phyloP scores from a whole-genome alignment of 805 yeast genomes.

The Cyberlindnera galapagoensis region DNA sequence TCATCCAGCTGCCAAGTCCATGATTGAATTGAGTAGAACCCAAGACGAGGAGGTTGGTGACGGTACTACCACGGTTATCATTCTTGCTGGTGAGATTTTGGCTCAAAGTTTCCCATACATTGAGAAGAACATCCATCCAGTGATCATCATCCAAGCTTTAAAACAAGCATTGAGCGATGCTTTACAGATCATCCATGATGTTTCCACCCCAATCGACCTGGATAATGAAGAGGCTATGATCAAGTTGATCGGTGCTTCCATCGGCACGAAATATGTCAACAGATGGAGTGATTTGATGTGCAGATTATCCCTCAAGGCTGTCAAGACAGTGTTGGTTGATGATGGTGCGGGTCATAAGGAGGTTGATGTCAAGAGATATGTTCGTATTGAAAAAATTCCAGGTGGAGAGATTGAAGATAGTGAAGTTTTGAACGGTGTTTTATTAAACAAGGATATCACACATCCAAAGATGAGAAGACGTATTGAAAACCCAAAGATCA shows the following conservation, averaged over 20 bases:
- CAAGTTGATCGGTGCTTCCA: constrained; percentile 79
- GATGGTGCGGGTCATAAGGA: constrained; percentile 59
- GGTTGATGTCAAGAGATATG: constrained; percentile 89
- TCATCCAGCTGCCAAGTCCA: constrained; percentile 98
- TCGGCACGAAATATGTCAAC: constrained; percentile 91
- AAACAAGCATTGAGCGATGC: constrained; percentile 90
- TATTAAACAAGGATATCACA: constrained; percentile 95
- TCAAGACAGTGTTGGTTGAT: constrained; percentile 68
- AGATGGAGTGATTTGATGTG: constrained; percentile 94
- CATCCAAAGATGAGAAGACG: constrained; percentile 96
- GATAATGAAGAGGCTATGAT: constrained; percentile 83
- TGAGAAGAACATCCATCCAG: constrained; percentile 96
- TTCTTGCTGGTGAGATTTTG: constrained; percentile 92
- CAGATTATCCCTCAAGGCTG: constrained; percentile 78
- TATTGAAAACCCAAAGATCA: constrained; percentile 82
- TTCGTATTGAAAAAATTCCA: constrained; percentile 90
- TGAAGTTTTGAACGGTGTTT: constrained; percentile 81
- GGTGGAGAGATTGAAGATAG: constrained; percentile 96
- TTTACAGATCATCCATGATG: constrained; percentile 74
- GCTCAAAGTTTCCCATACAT: constrained; percentile 93
- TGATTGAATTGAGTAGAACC: constrained; percentile 94
- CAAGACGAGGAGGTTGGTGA: constrained; percentile 99
- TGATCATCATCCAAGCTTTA: constrained; percentile 88
- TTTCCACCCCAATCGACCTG: constrained; percentile 78
- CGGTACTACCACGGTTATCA: constrained; percentile 96